Conservation (phyloP, 2,329 filamentous ascomycete species). For the Apiospora koreana region DNA sequence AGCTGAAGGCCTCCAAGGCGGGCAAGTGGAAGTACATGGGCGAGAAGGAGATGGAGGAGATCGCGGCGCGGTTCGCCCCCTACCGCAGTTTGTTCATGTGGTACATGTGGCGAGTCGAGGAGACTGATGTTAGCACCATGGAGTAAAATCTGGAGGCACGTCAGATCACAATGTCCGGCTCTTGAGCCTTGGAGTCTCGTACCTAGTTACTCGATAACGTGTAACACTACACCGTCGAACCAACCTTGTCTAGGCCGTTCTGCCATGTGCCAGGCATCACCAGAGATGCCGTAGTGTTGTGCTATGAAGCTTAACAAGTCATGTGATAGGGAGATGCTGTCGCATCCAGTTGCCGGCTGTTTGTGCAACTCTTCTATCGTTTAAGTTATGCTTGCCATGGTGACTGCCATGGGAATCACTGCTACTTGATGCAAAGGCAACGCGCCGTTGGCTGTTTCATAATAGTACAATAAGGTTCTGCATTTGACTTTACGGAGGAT, state of each 20-base stretch:
- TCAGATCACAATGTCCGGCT: neutral
- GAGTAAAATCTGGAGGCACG: slow-evolving; percentile 23
- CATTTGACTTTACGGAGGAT: neutral
- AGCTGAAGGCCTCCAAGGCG: slow-evolving; percentile 75
- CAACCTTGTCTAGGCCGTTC: neutral
- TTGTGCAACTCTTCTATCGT: neutral
- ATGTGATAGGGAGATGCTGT: neutral
- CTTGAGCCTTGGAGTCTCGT: neutral
- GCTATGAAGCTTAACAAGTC: neutral
- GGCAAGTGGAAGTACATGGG: slow-evolving; percentile 99
- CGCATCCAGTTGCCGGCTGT: neutral
- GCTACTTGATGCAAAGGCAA: neutral
- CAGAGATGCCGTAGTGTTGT: neutral
- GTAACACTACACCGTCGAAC: neutral
- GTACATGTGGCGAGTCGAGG: slow-evolving; percentile 92
- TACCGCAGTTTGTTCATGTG: slow-evolving; percentile 96
- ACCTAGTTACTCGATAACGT: neutral
- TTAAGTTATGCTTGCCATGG: too few species aligned
- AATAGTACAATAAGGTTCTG: neutral
- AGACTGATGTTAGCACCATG: slow-evolving; percentile 71
- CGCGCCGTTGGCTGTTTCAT: neutral
- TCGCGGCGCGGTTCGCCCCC: slow-evolving; percentile 77
- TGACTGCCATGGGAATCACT: neutral
- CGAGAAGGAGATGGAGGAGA: slow-evolving; percentile 86
- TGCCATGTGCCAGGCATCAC: neutral